These are phyloP conservation scores for Penicillium chermesinum DNA, from an alignment of 495 filamentous ascomycete genomes.

Conservation along the genomic window DNA sequence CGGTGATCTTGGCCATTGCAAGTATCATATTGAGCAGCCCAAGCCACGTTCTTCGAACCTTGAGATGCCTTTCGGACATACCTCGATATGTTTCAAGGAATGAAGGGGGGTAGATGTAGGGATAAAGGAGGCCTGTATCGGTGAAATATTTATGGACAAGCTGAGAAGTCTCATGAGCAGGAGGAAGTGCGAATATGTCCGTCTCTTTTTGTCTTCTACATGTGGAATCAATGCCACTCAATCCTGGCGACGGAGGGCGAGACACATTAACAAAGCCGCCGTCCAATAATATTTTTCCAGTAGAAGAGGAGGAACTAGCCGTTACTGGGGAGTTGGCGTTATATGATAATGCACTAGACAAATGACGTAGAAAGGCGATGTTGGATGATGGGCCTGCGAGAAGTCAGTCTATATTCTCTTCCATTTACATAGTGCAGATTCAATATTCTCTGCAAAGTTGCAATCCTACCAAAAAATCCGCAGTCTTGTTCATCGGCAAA, in stretches of 20 bases:
- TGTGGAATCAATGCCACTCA: too few species aligned
- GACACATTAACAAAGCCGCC: constrained; percentile 23
- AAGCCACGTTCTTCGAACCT: constrained; percentile 51
- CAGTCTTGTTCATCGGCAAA: constrained; percentile 42
- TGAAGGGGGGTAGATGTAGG: constrained; percentile 32
- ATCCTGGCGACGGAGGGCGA: constrained; percentile 17
- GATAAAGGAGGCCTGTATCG: constrained; percentile 38
- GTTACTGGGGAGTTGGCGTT: constrained; percentile 4
- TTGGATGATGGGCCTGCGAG: constrained; percentile 41
- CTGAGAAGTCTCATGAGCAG: constrained; percentile 11
- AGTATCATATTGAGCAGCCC: constrained; percentile 70
- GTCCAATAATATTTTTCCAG: too few species aligned
- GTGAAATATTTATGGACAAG: constrained; percentile 34
- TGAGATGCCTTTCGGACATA: constrained; percentile 27
- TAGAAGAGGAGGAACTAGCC: too few species aligned
- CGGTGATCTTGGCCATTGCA: constrained; percentile 62
- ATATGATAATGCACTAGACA: constrained; percentile 24
- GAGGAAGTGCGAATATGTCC: constrained; percentile 25
- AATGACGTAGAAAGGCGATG: constrained; percentile 41
- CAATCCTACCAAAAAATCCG: constrained; percentile 48
- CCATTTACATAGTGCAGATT: too few species aligned
- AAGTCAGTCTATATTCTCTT: constrained; percentile 9
- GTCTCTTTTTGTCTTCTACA: too few species aligned
- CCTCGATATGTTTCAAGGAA: constrained; percentile 35
- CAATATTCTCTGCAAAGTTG: too few species aligned